These are phyloP conservation scores for Penicillium crustosum DNA, from an alignment of 2,329 filamentous ascomycete genomes.

Conservation along the genomic window DNA sequence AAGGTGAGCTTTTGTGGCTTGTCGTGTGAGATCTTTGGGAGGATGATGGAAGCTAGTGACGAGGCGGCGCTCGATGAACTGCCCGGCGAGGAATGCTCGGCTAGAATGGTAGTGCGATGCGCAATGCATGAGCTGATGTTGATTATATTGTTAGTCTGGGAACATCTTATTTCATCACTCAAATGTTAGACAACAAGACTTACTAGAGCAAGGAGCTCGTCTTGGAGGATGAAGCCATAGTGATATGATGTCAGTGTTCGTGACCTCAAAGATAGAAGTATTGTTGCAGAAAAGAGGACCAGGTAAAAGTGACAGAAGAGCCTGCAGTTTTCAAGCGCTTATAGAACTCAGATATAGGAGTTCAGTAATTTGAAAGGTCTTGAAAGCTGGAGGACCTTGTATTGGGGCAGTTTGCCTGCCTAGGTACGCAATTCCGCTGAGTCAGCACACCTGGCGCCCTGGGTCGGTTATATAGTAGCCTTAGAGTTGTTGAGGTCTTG, in stretches of 20 bases:
- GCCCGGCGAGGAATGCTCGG: slow-evolving; percentile 86
- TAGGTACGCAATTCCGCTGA: neutral
- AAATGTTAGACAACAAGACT: slow-evolving; percentile 34
- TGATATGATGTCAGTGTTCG: slow-evolving; percentile 10
- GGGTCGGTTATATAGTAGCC: no score
- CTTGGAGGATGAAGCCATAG: slow-evolving; percentile 71
- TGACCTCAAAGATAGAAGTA: neutral
- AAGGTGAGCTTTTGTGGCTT: slow-evolving; percentile 86
- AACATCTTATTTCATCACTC: no score
- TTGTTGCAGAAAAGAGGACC: neutral
- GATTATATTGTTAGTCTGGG: slow-evolving; percentile 3
- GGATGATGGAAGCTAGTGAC: slow-evolving; percentile 86
- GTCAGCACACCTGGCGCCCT: neutral
- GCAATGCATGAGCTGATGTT: slow-evolving; percentile 80
- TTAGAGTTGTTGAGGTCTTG: no score
- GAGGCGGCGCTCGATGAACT: slow-evolving; percentile 81
- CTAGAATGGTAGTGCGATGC: slow-evolving; percentile 86
- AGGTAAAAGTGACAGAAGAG: neutral
- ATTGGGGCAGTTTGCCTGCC: neutral
- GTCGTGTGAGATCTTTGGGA: slow-evolving; percentile 87
- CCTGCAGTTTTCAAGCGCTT: neutral
- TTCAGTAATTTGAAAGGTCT: neutral
- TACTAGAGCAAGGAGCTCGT: slow-evolving; percentile 73
- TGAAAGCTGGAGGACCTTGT: neutral
- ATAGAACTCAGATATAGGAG: neutral